Evolutionary conservation across 1,284 basidiomycete species (phyloP).

Genomic region (Vanrija sp.): DNA sequence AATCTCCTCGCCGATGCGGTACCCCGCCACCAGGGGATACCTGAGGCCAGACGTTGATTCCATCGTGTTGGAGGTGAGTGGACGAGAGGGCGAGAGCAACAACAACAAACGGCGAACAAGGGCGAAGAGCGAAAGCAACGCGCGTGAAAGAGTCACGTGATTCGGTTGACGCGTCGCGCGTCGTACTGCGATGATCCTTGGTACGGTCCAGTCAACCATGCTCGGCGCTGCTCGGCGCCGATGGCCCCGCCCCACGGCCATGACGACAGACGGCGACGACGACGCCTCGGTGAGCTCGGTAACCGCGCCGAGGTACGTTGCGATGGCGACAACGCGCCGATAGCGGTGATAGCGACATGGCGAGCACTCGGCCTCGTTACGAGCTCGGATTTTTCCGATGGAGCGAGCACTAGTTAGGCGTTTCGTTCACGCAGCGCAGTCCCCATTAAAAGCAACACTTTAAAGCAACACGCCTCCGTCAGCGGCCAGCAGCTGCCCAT

Average conservation of each 20-base stretch:
- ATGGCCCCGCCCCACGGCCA: neutral
- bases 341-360: no score
- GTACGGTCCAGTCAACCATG: neutral
- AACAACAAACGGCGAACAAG: neutral
- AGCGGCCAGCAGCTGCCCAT: neutral
- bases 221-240: no score
- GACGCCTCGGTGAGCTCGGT: no score
- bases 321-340: no score
- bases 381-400: no score
- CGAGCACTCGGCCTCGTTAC: no score
- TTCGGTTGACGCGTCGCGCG: no score
- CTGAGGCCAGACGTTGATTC: conserved; percentile 3
- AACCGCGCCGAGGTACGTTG: no score
- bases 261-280: neutral
- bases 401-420: no score
- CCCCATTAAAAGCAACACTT: no score
- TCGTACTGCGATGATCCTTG: neutral
- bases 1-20: conserved; percentile 66
- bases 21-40: conserved; percentile 56
- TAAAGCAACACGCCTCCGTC: neutral
- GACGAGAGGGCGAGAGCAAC: neutral
- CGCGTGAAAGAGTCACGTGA: neutral
- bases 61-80: conserved; percentile 2
- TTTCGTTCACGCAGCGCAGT: no score
- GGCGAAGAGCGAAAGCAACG: neutral